Evolutionary conservation across 2,329 filamentous ascomycete genomes (phyloP), one percentile per base, ranked within the genome.

Genomic region (Leptographium wingfieldii): DNA sequence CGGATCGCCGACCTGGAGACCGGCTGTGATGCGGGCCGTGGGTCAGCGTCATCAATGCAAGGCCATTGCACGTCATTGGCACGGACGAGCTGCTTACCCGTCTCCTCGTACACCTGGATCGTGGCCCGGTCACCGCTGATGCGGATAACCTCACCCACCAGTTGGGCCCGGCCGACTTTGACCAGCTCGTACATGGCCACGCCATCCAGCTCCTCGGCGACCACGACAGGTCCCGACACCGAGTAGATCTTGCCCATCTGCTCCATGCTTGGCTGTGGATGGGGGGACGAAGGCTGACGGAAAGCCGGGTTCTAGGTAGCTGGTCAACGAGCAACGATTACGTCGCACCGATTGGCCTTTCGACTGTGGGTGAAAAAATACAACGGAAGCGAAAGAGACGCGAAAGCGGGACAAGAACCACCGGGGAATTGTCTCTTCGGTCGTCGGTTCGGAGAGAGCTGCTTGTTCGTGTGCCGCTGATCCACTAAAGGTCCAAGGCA

Each of bases 131-230:
- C 94, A 73, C 80, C 87, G 70, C 90, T 94, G 77, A 99, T 95
- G 73, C 94, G 88, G 80, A 99, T 99, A 74, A 99, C 94, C 77
- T 99, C 94, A 72, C 94, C 94, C 64, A 95, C 88, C 62, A 99
- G 85, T 71, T 87, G 84, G 71, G 96, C 90, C 72, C 96, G 85
- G 68, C 94, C 92, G 68, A 99, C 92, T 78, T 83, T 88, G 73
- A 95, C 91, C 79, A 99, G 81, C 79, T 99, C 94, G 84, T 97
- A 96, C 94, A 99, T 99, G 74, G 94, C 92, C 82, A 94, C 94
- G 74, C 94, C 94, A 71, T 92, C 90, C 92, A 99, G 96, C 76
- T 96, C 86, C 79, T 97, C 92, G 72, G 92, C 94, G 68, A 99
- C 83, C 69, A 99, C 87, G 80, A 99, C 94, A 71, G 94, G 94